Base-by-base conservation (phyloP, 139 green algal genomes). In the Coccomyxa sp. region DNA sequence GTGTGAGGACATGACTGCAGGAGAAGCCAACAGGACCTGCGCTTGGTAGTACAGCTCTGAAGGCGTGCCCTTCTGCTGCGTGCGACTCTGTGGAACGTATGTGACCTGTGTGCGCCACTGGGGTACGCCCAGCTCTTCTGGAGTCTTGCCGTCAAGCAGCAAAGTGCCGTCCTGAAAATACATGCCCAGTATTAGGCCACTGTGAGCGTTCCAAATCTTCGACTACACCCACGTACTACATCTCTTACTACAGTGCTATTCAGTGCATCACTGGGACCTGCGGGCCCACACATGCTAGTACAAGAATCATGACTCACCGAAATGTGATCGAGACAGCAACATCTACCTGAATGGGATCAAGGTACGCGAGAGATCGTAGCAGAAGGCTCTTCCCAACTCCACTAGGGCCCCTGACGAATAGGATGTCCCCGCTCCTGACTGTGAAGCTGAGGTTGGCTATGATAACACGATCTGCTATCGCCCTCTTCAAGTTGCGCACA, bases 331-430 rank as follows among this genome's bases (percentile, higher is more conserved):
- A 14, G 35, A n/a, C 64, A 71, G 6, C 64, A 50, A 41, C 16
- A 6, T n/a, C 8, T 24, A 86, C 89, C 84, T 92, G 78, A 1
- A 78, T 69, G 0, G 89, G 83, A 50, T 96, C 88, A 0, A 97
- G 79, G 27, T 71, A 85, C 0, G 93, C 93, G 0, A 97, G 24
- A 0, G 80, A 55, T 7, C 92, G 85, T 38, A 97, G 82, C 7
- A 97, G 77, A 12, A 97, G 82, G 31, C 83, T 91, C 77, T 97
- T 97, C 35, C 94, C 94, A 10, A 93, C 86, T 6, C 94, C 93
- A 10, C 77, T 88, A 0, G 93, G 91, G 0, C 93, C 93, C 7
- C 78, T 74, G 7, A 96, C 73, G 37, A 96, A 95, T 0, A 92
- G 64, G 0, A 86, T 83, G 24, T 95, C 85, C 0, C 87, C 88